Base-by-base conservation (phyloP, 768 basidiomycete genomes). In the Hemileccinum rubropunctum region DNA sequence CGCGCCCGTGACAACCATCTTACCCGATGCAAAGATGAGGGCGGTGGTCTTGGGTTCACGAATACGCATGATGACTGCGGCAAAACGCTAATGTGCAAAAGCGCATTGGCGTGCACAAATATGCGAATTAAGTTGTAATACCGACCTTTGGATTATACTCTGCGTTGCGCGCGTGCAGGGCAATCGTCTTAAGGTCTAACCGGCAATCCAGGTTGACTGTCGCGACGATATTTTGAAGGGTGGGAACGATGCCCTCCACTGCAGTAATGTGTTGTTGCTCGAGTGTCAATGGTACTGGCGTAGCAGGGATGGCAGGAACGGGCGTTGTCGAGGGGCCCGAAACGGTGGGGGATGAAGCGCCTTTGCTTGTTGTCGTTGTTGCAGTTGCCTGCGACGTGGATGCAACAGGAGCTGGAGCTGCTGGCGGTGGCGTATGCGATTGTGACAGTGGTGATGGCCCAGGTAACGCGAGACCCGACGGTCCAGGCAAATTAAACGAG, bases 131-230 rank as follows among this genome's bases (percentile, higher is more conserved):
- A 59, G 59, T 64, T 60, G 60, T 58, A 64, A 70, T 77, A 88
- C 91, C 73, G 82, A 98, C 97, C 93, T 99, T 98, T 44, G 97
- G 97, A 68, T 98, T 98, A 71, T 99, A 99, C 75, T 99, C 97
- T 28, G 97, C 97, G 69, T 99, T 99, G 52, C 97, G 81, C 2
- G 97, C 97, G 60, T 99, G 95, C 51, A 98, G 73, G 10, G 97
- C 95, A 52, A 98, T 99, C 46, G 97, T 98, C 81, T 99, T 99
- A 47, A 99, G 76, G 69, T 98, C 97, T 42, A 99, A 78, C 35
- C 95, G 83, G 57, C 95, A 98, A 69, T 97, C 95, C 23, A 99
- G 81, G 64, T 98, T 98, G 69, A 98, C 95, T 6, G 97, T 99
- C 6, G 97, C 95, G 58, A 99, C 97, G 53, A 98, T 98, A 73